Evolutionary conservation across 441 rosid genomes (phyloP), one percentile per base, ranked within the genome.

Genomic region (Gossypium schwendimanii): DNA sequence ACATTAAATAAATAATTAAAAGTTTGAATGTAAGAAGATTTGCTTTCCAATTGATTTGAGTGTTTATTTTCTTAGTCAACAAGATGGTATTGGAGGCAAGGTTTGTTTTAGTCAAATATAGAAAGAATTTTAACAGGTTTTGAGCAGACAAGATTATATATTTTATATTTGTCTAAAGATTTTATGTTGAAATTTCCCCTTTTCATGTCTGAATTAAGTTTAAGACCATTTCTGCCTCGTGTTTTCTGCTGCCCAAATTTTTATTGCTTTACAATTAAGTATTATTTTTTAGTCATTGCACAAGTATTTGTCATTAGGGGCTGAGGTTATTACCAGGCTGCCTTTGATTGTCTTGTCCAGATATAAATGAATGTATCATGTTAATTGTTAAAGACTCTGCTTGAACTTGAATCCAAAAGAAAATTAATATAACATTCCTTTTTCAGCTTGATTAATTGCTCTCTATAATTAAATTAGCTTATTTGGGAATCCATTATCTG

Each of bases 261-360:
- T 33, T 33, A 33, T 33, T 33, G 9, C 9, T 33, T 33, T 6
- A 33, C 39, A 33, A 33, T 33, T 33, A 33, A 33, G 39, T 33
- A 33, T 33, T 33, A 33, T 6, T 33, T 6, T 33, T 33, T 6
- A 33, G 39, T 33, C 9, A 33, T 33, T 33, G 2, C 2, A 33
- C 2, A 33, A 33, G 1, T 33, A 1, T 6, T 33, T 33, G 20
- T 50, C 20, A 6, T n/a, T 50, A 18, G 33, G 87, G 88, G 18
- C 90, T 1, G 94, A 90, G 80, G 93, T 91, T 4, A 85, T 93
- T 14, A 80, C 80, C 6, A 78, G 77, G 73, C 71, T 90, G 41
- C 91, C 91, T 10, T 61, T 47, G 6, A 79, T 77, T 63, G 80
- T 14, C 77, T 53, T 15, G 41, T 90, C 55, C 80, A 79, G 23